Percentiles rank a stretch among this genome's conserved stretches.
phyloP scores from a whole-genome alignment of 1,284 basidiomycete species.

The Melampsora larici-populina region DNA sequence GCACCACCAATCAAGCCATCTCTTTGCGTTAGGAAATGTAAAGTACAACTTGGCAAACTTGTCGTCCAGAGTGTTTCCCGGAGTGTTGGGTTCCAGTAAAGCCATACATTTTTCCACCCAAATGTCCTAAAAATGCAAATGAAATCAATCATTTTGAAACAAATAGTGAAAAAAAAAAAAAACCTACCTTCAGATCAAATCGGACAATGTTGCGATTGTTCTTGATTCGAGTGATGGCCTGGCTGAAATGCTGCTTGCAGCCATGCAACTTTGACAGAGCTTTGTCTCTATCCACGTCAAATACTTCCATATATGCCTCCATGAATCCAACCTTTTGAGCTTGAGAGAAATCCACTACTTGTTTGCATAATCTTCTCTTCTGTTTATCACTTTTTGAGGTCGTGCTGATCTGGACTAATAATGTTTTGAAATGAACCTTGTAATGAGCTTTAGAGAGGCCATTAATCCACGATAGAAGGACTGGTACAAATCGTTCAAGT shows the following conservation, averaged over 20 bases:
- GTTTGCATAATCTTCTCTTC: not conserved
- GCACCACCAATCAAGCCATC: slow-evolving; percentile 17
- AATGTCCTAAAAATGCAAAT: too few relatives aligned
- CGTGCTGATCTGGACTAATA: not conserved
- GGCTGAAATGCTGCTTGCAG: not conserved
- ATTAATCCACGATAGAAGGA: slow-evolving; percentile 1
- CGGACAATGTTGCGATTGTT: not conserved
- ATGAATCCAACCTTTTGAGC: not conserved
- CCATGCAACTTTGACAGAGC: not conserved
- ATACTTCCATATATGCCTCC: not conserved
- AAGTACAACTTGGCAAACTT: too few relatives aligned
- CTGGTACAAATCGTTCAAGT: not conserved
- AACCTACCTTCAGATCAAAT: not conserved
- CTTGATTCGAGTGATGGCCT: not conserved
- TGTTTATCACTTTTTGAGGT: not conserved
- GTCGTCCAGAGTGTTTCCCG: too few relatives aligned
- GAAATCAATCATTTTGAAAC: too few relatives aligned
- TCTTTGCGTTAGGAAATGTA: not conserved
- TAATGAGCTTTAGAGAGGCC: not conserved
- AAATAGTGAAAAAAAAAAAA: too few relatives aligned
- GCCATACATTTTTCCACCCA: too few relatives aligned
- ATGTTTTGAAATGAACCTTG: not conserved
- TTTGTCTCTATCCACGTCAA: not conserved
- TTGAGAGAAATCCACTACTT: slow-evolving; percentile 10
- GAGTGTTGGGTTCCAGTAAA: too few relatives aligned